Percentiles rank a stretch among this genome's conserved stretches.
Evolutionary conservation across 257 asterid species (phyloP).

Genomic region (Nicotiana knightiana): DNA sequence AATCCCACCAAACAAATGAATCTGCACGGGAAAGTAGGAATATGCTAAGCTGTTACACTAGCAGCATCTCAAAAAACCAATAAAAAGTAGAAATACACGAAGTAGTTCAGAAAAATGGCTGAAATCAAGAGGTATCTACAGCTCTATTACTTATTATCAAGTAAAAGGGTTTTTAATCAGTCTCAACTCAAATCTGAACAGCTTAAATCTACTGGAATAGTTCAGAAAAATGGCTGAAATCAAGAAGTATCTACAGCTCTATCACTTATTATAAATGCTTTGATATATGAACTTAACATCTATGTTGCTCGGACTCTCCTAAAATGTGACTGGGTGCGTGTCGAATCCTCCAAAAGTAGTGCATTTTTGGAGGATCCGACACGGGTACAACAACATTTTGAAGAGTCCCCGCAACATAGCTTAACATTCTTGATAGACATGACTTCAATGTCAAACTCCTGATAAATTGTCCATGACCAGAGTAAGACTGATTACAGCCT

Average conservation of each 20-base stretch:
- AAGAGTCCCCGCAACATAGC: too few species aligned
- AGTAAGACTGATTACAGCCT: not conserved
- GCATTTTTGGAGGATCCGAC: too few species aligned
- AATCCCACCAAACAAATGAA: slow-evolving; percentile 99
- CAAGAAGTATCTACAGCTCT: not conserved
- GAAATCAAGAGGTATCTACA: not conserved
- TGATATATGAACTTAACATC: not conserved
- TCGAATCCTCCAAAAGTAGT: too few species aligned
- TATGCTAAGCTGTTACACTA: slow-evolving; percentile 21
- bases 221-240: not conserved
- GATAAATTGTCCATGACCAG: not conserved
- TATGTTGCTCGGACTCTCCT: too few species aligned
- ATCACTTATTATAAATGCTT: not conserved
- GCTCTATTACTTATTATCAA: not conserved
- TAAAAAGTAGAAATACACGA: not conserved
- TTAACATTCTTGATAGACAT: not conserved
- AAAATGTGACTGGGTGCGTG: too few species aligned
- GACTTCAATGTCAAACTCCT: not conserved
- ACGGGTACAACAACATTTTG: too few species aligned
- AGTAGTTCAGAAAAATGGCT: not conserved
- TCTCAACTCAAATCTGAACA: not conserved
- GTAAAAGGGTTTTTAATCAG: not conserved
- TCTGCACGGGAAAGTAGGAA: slow-evolving; percentile 38
- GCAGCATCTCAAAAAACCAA: slow-evolving; percentile 6
- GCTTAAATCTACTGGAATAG: slow-evolving; percentile 3